Evolutionary conservation across 2,329 filamentous ascomycete genomes (phyloP), one percentile per base, ranked within the genome.

Genomic region (Diaporthe eres): DNA sequence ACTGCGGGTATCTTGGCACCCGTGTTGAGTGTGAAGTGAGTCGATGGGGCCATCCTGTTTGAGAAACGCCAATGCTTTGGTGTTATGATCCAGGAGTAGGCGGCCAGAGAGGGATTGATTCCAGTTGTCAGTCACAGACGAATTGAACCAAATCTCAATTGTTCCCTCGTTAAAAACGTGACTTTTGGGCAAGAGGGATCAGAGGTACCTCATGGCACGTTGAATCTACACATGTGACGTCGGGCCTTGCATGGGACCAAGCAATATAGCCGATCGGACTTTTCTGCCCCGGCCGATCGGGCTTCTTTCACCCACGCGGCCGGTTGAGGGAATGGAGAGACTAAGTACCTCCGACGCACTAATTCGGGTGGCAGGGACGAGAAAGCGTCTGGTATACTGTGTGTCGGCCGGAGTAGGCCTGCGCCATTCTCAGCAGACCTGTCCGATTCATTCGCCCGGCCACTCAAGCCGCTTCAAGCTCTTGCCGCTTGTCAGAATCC

Each of bases 1-100:
- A 91, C 82, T 58, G 87, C 86, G 25, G 89, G 87, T 44, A 92
- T 92, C 82, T 91, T 90, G 79, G 89, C 90, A 74, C 91, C 90
- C 65, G 86, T 87, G 82, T 90, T 90, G 78, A 89, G 85, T 71
- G 51, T 78, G 28, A 78, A 77, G 39, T 72, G 51, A 44, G 68
- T 72, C n/a, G 51, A 22, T 12, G 28, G 51, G 22, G 68, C 68
- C 68, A 72, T 72, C 5, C 34, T 22, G 6, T 51, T 60, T 22
- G 10, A n/a, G 51, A 44, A 44, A 8, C 22, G 25, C 19, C 25
- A 55, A 31, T 72, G 3, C 39, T 19, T 19, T 63, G n/a, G 25
- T 19, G 19, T 47, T 39, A 28, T 6, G 34, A 42, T 0, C 3
- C 13, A 6, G n/a, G 4, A 63, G n/a, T 19, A 58, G 31, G 8